phyloP scores from a whole-genome alignment of 2,329 filamentous ascomycete genomes.

The Fusarium keratoplasticum region DNA sequence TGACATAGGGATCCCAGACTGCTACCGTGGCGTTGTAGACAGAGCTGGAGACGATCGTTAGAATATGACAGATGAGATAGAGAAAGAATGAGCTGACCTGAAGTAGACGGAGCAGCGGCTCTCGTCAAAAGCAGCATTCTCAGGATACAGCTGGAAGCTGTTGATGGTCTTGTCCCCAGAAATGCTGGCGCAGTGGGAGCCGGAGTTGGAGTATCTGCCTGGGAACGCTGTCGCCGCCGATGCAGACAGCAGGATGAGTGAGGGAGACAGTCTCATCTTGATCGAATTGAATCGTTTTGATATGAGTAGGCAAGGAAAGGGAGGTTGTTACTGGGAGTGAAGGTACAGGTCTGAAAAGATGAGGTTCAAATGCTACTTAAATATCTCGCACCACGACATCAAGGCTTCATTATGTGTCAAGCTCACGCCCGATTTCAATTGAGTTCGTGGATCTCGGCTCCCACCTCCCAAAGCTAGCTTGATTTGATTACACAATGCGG shows the following conservation, averaged over 20 bases:
- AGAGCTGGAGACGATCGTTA: background rate
- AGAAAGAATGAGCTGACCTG: background rate
- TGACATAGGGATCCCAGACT: slow-evolving; percentile 21
- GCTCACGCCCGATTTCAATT: background rate
- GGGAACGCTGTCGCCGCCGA: background rate
- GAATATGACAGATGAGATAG: rapidly evolving
- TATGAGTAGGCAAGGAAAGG: background rate
- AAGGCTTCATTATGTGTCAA: background rate
- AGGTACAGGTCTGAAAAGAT: background rate
- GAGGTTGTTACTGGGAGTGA: background rate
- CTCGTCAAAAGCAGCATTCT: slow-evolving; percentile 19
- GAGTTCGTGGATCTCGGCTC: background rate
- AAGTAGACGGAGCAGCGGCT: slow-evolving; percentile 14
- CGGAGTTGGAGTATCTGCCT: background rate
- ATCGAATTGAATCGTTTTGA: background rate
- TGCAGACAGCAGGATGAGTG: background rate
- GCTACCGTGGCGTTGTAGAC: slow-evolving; percentile 14
- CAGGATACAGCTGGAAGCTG: slow-evolving; percentile 9
- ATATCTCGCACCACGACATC: background rate
- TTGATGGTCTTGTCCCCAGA: background rate
- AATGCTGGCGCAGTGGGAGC: background rate
- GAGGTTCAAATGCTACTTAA: background rate
- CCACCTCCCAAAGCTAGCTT: background rate
- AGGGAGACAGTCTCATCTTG: background rate
- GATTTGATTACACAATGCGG: background rate